phyloP scores from a whole-genome alignment of 2,329 filamentous ascomycete genomes.

The Cylindrodendrum hubeiense region DNA sequence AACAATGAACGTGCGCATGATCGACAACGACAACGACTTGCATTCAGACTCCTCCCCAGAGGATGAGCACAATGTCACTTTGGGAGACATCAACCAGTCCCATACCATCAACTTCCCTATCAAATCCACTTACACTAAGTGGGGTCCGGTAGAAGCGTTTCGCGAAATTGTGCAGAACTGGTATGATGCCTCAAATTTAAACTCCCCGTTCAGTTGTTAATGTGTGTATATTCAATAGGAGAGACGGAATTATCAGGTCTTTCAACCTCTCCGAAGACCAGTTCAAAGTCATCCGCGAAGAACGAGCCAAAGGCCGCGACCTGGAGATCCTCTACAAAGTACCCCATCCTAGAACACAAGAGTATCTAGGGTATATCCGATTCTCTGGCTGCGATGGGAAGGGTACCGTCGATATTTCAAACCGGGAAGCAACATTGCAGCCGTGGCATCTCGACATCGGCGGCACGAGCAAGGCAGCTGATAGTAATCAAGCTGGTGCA shows the following conservation, averaged over 20 bases:
- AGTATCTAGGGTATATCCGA: slow-evolving; percentile 48
- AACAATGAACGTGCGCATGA: too few relatives aligned
- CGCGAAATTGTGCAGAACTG: slow-evolving; percentile 51
- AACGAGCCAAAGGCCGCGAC: slow-evolving; percentile 12
- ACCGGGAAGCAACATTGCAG: slow-evolving; percentile 44
- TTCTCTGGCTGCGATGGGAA: slow-evolving; percentile 36
- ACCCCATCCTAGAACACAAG: neutral
- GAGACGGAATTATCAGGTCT: slow-evolving; percentile 45
- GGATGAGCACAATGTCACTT: neutral
- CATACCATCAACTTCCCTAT: neutral
- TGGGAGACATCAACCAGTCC: neutral
- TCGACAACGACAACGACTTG: too few relatives aligned
- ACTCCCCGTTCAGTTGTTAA: neutral
- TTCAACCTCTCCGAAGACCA: slow-evolving; percentile 37
- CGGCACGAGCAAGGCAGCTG: slow-evolving; percentile 40
- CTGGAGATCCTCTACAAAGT: slow-evolving; percentile 47
- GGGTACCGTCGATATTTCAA: slow-evolving; percentile 47
- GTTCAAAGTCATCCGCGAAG: slow-evolving; percentile 38
- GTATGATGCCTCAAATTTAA: slow-evolving; percentile 19
- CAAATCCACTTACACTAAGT: slow-evolving; percentile 23
- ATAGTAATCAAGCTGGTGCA: slow-evolving; percentile 39
- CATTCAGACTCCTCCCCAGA: too few relatives aligned
- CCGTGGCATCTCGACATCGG: slow-evolving; percentile 47
- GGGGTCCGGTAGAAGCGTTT: slow-evolving; percentile 43
- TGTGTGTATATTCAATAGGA: slow-evolving; percentile 31